Percentiles rank a stretch among this genome's conserved stretches.
Evolutionary conservation across 2,329 filamentous ascomycete species (phyloP).

Genomic region (Neonectria coccinea): DNA sequence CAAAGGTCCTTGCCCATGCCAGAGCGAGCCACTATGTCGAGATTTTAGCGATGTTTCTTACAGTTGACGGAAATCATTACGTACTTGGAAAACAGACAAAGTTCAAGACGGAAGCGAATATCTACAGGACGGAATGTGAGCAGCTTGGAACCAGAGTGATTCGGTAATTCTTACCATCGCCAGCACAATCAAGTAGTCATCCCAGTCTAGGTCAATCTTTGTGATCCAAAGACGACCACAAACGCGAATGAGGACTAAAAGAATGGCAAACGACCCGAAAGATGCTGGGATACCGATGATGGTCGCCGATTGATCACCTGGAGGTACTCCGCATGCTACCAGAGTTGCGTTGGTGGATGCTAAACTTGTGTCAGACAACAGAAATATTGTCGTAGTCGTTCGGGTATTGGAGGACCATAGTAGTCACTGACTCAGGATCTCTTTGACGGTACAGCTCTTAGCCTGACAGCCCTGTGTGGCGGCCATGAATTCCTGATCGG

Average conservation of each 20-base stretch:
- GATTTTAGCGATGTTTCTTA: neutral
- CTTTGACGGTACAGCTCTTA: slow-evolving; percentile 7
- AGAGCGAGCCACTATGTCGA: neutral
- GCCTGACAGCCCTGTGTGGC: slow-evolving; percentile 3
- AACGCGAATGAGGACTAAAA: slow-evolving; percentile 15
- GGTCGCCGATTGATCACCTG: neutral
- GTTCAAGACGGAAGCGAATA: slow-evolving; percentile 6
- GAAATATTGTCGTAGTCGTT: neutral
- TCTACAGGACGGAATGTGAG: neutral
- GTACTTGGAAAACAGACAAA: slow-evolving; percentile 9
- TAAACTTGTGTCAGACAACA: neutral
- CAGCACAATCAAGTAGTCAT: slow-evolving; percentile 23
- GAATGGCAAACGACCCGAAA: neutral
- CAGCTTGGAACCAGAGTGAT: neutral
- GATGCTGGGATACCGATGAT: slow-evolving; percentile 10
- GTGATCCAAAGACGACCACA: slow-evolving; percentile 18
- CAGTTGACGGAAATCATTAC: neutral
- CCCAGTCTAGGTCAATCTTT: slow-evolving; percentile 22
- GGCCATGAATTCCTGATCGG: neutral
- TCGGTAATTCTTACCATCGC: slow-evolving; percentile 1
- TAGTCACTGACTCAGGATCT: slow-evolving; percentile 1
- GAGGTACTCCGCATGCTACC: slow-evolving; percentile 6
- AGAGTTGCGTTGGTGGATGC: slow-evolving; percentile 14
- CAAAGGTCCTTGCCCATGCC: slow-evolving; percentile 26
- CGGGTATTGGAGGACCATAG: neutral